Conservation (phyloP, 805 yeast genomes). For the Ogataea kodamae region DNA sequence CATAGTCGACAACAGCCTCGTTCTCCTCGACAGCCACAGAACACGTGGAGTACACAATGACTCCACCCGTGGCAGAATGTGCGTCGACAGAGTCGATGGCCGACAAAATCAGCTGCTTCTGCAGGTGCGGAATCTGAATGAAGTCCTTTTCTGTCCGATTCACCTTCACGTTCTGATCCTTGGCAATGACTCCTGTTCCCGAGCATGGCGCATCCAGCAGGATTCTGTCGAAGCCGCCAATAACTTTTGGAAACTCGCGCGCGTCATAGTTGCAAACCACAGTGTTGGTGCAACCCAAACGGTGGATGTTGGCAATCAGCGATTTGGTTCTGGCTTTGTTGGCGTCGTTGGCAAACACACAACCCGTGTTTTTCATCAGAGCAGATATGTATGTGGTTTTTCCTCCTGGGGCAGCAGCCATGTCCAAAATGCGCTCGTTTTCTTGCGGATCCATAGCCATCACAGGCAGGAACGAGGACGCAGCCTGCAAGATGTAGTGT, state of each 20-base stretch:
- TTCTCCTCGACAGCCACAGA: slow-evolving; percentile 98
- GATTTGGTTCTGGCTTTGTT: slow-evolving; percentile 96
- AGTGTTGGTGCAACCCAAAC: slow-evolving; percentile 94
- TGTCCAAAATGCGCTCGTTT: slow-evolving; percentile 90
- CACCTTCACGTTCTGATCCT: slow-evolving; percentile 91
- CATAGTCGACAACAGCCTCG: slow-evolving; percentile 98
- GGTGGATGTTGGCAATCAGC: slow-evolving; percentile 93
- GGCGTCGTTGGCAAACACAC: slow-evolving; percentile 95
- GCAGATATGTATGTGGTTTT: slow-evolving; percentile 94
- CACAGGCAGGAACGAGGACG: slow-evolving; percentile 95
- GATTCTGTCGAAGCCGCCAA: slow-evolving; percentile 96
- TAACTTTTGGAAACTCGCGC: slow-evolving; percentile 95
- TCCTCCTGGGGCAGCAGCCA: slow-evolving; percentile 99
- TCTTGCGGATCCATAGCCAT: slow-evolving; percentile 98
- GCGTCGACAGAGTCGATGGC: slow-evolving; percentile 99
- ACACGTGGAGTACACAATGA: slow-evolving; percentile 95
- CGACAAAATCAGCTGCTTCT: slow-evolving; percentile 85
- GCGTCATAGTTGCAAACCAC: slow-evolving; percentile 98
- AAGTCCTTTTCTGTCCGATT: slow-evolving; percentile 95
- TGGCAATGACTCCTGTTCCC: slow-evolving; percentile 98
- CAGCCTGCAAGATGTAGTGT: slow-evolving; percentile 96
- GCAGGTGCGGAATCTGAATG: slow-evolving; percentile 93
- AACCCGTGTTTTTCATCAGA: slow-evolving; percentile 96
- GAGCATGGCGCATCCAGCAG: slow-evolving; percentile 98
- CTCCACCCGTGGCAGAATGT: slow-evolving; percentile 85